phyloP scores from a whole-genome alignment of 2,329 filamentous ascomycete genomes.

The Ceratocystis ficicola region DNA sequence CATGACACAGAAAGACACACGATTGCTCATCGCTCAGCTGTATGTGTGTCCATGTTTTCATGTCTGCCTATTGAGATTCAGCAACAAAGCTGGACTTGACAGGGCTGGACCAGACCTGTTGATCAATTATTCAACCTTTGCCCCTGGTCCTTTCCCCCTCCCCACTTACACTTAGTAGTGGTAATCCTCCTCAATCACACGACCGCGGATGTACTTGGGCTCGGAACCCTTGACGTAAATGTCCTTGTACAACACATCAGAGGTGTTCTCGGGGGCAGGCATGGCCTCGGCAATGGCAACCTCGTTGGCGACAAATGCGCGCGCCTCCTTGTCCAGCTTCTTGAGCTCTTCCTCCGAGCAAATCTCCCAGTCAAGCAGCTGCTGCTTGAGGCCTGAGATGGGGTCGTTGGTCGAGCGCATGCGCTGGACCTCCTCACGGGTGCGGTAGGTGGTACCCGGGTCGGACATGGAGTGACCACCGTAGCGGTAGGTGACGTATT shows the following conservation, averaged over 20 bases:
- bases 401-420: constrained; percentile 99
- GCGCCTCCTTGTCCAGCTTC: constrained; percentile 85
- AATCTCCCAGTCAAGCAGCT: constrained; percentile 91
- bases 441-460: constrained; percentile 97
- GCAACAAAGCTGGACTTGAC: not conserved
- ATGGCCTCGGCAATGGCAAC: constrained; percentile 85
- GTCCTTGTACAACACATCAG: constrained; percentile 85
- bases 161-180: constrained; percentile 42
- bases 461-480: constrained; percentile 99
- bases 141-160: not conserved
- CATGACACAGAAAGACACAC: constrained; percentile 7
- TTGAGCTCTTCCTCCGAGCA: constrained; percentile 92
- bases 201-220: constrained; percentile 75
- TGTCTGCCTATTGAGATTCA: not conserved
- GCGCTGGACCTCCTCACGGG: constrained; percentile 97
- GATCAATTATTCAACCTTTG: not conserved
- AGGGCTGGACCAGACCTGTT: not conserved
- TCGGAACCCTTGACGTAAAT: constrained; percentile 85
- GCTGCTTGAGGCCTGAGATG: constrained; percentile 95
- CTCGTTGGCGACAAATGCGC: constrained; percentile 74
- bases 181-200: constrained; percentile 84
- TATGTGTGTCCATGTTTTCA: not conserved
- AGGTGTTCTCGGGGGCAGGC: constrained; percentile 62
- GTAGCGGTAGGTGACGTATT: constrained; percentile 99
- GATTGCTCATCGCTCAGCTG: constrained; percentile 26